A percentile compares a stretch with the other conserved stretches of the same genome.
Conservation (phyloP, 2,329 filamentous ascomycete genomes). For the Hymenoscyphus occultus region DNA sequence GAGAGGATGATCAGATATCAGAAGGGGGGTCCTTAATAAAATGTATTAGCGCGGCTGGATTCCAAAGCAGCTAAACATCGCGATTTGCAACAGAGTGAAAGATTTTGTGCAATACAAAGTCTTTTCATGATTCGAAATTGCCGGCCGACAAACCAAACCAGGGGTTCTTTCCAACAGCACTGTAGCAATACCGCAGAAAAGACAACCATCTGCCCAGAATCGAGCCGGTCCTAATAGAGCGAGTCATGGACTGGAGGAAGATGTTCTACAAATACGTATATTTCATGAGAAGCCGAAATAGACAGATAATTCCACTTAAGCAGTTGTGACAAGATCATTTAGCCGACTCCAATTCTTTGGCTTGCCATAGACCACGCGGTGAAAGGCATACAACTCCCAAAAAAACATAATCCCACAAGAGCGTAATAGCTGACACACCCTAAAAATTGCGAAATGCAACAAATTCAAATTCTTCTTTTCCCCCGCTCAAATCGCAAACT, state of each 20-base stretch:
- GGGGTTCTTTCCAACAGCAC: background rate
- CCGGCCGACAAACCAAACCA: background rate
- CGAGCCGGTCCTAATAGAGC: background rate
- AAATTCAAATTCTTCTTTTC: background rate
- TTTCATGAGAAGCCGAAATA: too few relatives aligned
- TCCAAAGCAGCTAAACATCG: background rate
- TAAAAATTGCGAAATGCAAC: constrained; percentile 1
- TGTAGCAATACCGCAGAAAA: background rate
- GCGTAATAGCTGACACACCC: background rate
- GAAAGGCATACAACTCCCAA: background rate
- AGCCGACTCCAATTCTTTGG: too few relatives aligned
- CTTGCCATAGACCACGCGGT: background rate
- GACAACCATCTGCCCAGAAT: background rate
- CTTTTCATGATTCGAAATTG: background rate
- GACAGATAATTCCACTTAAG: too few relatives aligned
- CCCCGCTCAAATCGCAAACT: background rate
- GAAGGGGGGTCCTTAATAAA: background rate
- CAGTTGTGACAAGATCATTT: too few relatives aligned
- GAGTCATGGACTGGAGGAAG: too few relatives aligned
- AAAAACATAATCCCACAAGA: background rate
- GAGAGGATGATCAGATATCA: background rate
- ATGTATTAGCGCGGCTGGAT: background rate
- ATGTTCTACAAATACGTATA: too few relatives aligned
- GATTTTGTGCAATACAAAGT: background rate
- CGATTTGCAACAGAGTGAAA: background rate